A percentile compares a stretch with the other conserved stretches of the same genome.
These are phyloP conservation scores for Francoa sonchifolia DNA, from an alignment of 441 rosid genomes.

Conservation along the genomic window DNA sequence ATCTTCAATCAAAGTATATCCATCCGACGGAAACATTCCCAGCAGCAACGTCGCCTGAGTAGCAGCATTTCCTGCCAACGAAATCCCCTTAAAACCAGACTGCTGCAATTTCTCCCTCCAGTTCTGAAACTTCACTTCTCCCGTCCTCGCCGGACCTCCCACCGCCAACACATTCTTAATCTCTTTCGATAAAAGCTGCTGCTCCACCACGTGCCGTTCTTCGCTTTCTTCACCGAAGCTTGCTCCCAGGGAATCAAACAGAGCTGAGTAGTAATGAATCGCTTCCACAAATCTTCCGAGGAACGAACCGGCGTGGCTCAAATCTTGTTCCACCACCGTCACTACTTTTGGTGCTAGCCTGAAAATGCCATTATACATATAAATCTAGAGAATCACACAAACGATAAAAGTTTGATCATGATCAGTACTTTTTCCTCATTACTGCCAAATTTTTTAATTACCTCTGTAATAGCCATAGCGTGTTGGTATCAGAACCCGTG, in stretches of 20 bases:
- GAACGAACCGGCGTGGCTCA: conserved; percentile 87
- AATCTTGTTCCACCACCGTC: conserved; percentile 91
- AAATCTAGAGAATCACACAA: too few relatives aligned
- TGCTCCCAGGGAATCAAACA: conserved; percentile 85
- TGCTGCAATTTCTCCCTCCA: conserved; percentile 89
- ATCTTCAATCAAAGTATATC: conserved; percentile 90
- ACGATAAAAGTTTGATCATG: background rate
- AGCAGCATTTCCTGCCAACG: conserved; percentile 83
- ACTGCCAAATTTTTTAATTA: too few relatives aligned
- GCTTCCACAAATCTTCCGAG: conserved; percentile 93
- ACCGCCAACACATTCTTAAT: conserved; percentile 73
- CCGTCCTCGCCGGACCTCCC: conserved; percentile 67
- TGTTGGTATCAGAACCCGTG: conserved; percentile 79
- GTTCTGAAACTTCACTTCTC: conserved; percentile 56
- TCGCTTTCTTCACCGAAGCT: conserved; percentile 93
- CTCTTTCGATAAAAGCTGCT: conserved; percentile 79
- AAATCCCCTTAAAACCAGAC: conserved; percentile 67
- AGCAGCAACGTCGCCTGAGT: conserved; percentile 80
- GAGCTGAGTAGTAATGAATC: conserved; percentile 88
- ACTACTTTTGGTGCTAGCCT: conserved; percentile 94
- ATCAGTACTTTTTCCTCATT: too few relatives aligned
- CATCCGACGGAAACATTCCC: conserved; percentile 91
- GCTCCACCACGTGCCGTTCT: conserved; percentile 92
- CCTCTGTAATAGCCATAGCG: conserved; percentile 81
- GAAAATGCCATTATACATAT: too few relatives aligned